phyloP scores from a whole-genome alignment of 345 rosid genomes.

The Syzygium jambos region DNA sequence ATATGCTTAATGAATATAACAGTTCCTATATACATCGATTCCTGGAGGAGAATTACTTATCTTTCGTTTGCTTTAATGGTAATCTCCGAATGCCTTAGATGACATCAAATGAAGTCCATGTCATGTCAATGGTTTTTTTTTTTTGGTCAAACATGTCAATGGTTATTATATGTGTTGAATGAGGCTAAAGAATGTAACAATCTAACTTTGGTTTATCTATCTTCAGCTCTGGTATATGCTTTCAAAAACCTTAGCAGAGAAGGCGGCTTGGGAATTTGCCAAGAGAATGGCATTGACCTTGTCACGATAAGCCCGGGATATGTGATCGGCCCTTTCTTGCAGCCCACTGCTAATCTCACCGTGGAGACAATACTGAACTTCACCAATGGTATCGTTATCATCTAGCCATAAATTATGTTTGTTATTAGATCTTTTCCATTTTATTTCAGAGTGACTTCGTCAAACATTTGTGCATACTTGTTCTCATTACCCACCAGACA shows the following conservation, averaged over 20 bases:
- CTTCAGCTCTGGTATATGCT: constrained; percentile 28
- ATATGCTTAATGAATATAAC: not conserved
- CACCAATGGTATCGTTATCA: not conserved
- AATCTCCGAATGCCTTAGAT: not conserved
- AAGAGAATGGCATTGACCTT: constrained; percentile 34
- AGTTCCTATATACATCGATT: not conserved
- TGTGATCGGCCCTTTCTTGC: constrained; percentile 35
- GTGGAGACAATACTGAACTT: not conserved
- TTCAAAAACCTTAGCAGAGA: constrained; percentile 37
- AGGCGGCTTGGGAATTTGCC: constrained; percentile 34
- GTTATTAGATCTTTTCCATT: not conserved
- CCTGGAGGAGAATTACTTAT: not conserved
- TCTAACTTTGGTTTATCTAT: not conserved
- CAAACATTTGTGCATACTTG: not conserved
- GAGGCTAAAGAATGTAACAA: not conserved
- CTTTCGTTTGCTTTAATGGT: not conserved
- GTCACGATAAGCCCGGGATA: constrained; percentile 28
- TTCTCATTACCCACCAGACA: not conserved
- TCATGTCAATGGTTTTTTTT: not conserved
- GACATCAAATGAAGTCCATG: not conserved
- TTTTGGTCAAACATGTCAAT: no score
- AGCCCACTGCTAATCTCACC: constrained; percentile 19
- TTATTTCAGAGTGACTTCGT: not conserved
- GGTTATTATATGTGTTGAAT: not conserved
- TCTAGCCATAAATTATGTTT: not conserved